Evolutionary conservation across 495 filamentous ascomycete genomes (phyloP), one percentile per base, ranked within the genome.

Genomic region (Tricharina praecox): DNA sequence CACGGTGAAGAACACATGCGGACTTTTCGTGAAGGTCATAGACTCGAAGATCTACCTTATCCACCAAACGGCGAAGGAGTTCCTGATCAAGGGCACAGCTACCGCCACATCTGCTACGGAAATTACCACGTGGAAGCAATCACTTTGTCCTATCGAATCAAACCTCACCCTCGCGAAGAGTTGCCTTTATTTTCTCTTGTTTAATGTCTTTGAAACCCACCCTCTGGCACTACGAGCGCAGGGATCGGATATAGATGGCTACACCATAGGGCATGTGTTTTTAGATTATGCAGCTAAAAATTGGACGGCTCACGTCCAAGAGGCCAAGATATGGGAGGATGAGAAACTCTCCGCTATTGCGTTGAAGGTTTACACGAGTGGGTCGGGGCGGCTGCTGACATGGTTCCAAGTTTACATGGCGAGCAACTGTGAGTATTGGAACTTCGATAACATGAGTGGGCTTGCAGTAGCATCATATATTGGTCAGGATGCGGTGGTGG

Each of bases 31-130:
- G 13, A 60, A 24, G 24, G 50, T 66, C 15, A 32, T 59, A 26
- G 59, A 66, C 38, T 41, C 34, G 19, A 63, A 60, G 46, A n/a
- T 69, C 9, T 65, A 37, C 23, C 62, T 68, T 18, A 59, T 70
- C 35, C 66, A 70, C 48, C 61, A 67, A 28, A 69, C 65, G 19
- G 65, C 64, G 23, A 61, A 53, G 47, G 65, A 68, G 42, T 70
- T 68, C 23, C 56, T 68, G 11, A 49, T 30, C 8, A 33, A 45
- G 21, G 42, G 24, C 11, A 15, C 42, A 34, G n/a, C 16, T 8
- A 18, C 34, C 16, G 18, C 34, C 23, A 2, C 24, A 9, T 1
- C 10, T 28, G 21, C 1, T 13, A 2, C 1, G n/a, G 9, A 9
- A 11, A 11, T 8, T 9, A 7, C 13, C 11, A 23, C 34, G 23